Base-by-base conservation (phyloP, 148 eudicot genomes). In the Vaccinium myrtillus region DNA sequence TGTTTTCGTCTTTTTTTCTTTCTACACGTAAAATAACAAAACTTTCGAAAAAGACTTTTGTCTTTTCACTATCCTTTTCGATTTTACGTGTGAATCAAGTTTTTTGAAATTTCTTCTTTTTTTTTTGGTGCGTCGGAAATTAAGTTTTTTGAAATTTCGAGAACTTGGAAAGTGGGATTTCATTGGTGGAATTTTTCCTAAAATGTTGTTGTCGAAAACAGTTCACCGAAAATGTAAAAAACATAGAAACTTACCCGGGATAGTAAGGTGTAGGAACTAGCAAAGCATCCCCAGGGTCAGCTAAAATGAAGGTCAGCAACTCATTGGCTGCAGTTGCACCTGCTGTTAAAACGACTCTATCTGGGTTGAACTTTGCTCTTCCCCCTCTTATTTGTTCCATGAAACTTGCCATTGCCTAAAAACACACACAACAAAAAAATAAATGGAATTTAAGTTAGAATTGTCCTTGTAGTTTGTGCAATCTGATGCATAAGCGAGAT, bases 241-340 rank as follows among this genome's bases (percentile, higher is more conserved):
- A 67, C 71, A 25, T 13, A 67, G 39, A 69, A 27, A 27, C 89
- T 83, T 89, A 94, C 99, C 98, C 99, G 54, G 98, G 99, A 84
- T 97, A 97, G 86, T 97, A 97, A 46, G 99, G 99, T 81, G 98
- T 97, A 15, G 98, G 99, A 59, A 97, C 89, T 30, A 97, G 89
- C 88, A 97, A 90, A 76, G 95, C 98, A 84, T 97, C 98, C 0
- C 98, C 98, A 3, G 98, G 98, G 82, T 97, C 84, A 0, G 98
- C 98, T 25, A 97, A 82, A 75, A 95, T 93, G 93, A 97, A 97
- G 61, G 98, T 95, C 77, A 97, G 77, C 6, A 97, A 91, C 84
- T 97, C 99, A 85, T 94, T 95, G 8, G 98, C 99, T 0, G 98
- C 98, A 16, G 98, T 97, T 23, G 98, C 99, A 5, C 98, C 99